Conservation (phyloP, 768 basidiomycete genomes). For the Lenzites betulinus region DNA sequence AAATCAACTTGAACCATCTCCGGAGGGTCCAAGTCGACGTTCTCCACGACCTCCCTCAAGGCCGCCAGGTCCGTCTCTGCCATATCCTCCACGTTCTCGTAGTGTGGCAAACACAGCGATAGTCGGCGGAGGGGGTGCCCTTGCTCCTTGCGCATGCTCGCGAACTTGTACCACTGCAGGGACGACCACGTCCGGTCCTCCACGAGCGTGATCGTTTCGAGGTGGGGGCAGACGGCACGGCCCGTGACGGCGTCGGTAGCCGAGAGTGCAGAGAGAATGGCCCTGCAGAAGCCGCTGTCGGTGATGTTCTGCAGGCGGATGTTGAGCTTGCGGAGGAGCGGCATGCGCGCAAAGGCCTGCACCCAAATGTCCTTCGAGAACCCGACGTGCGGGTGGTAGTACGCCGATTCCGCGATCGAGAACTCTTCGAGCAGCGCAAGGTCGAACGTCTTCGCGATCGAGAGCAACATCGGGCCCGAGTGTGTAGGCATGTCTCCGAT, state of each 20-base stretch:
- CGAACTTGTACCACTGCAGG: slow-evolving; percentile 31
- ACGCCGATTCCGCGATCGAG: slow-evolving; percentile 27
- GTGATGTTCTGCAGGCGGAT: slow-evolving; percentile 26
- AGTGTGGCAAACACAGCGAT: slow-evolving; percentile 29
- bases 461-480: slow-evolving; percentile 26
- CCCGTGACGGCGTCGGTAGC: slow-evolving; percentile 25
- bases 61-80: slow-evolving; percentile 31
- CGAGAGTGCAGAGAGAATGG: slow-evolving; percentile 28
- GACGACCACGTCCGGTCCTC: slow-evolving; percentile 34
- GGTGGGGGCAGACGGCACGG: slow-evolving; percentile 24
- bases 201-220: slow-evolving; percentile 27
- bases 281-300: slow-evolving; percentile 31
- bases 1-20: slow-evolving; percentile 17
- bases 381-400: slow-evolving; percentile 24
- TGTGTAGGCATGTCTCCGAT: slow-evolving; percentile 32
- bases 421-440: slow-evolving; percentile 30
- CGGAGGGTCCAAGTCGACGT: slow-evolving; percentile 32
- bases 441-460: slow-evolving; percentile 26
- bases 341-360: slow-evolving; percentile 28
- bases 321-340: slow-evolving; percentile 27
- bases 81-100: slow-evolving; percentile 32
- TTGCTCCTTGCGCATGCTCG: slow-evolving; percentile 22
- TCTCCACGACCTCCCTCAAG: slow-evolving; percentile 28
- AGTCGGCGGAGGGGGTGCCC: slow-evolving; percentile 29
- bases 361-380: slow-evolving; percentile 28